Evolutionary conservation across 1,284 basidiomycete genomes (phyloP), one percentile per base, ranked within the genome.

Genomic region (Ganoderma leucocontextum): DNA sequence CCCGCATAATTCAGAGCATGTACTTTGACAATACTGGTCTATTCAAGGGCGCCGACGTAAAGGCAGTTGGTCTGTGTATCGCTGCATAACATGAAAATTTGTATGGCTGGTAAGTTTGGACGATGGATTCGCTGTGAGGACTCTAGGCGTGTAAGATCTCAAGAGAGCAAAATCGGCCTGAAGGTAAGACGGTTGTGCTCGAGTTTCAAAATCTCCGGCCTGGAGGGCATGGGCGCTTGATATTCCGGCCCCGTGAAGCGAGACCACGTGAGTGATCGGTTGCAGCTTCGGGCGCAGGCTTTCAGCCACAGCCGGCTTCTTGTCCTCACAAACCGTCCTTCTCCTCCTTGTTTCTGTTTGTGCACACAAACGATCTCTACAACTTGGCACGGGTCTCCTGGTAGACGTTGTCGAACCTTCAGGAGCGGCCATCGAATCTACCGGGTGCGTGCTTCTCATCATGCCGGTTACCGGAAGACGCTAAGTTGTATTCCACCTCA

Each of bases 231-330:
- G 41, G 6, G 41, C 41, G 47, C 47, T 25, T 49, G 2, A 25
- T 10, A 10, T 7, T 47, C 13, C 17, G 13, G 41, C 13, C 41
- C 44, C 47, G 47, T 49, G 47, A 49, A 12, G 47, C 47, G 1
- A 25, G 47, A 49, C 22, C 47, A 49, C 47, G 47, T 49, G 47
- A 49, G 19, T 49, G 22, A 49, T 49, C 47, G 69, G 65, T 38
- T 63, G 62, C 17, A 42, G 29, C 53, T 62, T 55, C 60, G 44
- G 29, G 47, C 47, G 19, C 33, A 10, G 22, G 49, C n/a, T 22
- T 60, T 60, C 58, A 60, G 58, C 58, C 58, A 60, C 58, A 19
- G 55, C 33, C 0, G 19, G 33, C 35, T 17, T 38, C 58, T 60
- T 25, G 36, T 41, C 22, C 58, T 60, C 38, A 38, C 29, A 60